Base-by-base conservation (phyloP, 371 early-diverging fungal species). In the Mucor lusitanicus region DNA sequence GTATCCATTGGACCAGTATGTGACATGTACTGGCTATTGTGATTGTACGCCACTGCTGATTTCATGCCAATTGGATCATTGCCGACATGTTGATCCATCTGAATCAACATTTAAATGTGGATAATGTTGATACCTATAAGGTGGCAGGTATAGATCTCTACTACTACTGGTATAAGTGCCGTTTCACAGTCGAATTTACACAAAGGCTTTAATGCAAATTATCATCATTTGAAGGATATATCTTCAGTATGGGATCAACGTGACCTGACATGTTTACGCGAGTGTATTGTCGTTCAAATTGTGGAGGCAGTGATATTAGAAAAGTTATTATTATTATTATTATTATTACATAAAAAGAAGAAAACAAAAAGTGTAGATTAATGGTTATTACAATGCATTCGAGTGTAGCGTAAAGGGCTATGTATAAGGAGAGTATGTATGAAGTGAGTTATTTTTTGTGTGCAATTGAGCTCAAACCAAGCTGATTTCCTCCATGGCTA, bases 381-480 rank as follows among this genome's bases (percentile, higher is more conserved):
- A 40, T 40, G 40, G 13, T 40, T 40, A 11, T 40, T 40, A 40
- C 12, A 17, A 17, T 40, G 40, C 40, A 40, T 40, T 40, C 40
- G 17, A 40, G 40, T 17, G 40, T 40, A 40, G 40, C 17, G 1
- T 40, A 17, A 17, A 40, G 4, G 40, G 17, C 17, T 56, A 56
- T 56, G 56, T 56, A 56, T n/a, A 56, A n/a, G 25, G 56, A 13
- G 40, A 40, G 37, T 37, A 37, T 37, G 37, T 37, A 12, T 37
- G 13, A 3, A 37, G 13, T 13, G 30, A n/a, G 30, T 56, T 56
- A 32, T 42, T 39, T 39, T 44, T 60, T 42, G 27, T 39, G 32
- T n/a, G 70, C 57, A 30, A 71, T 17, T 13, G 71, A 63, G 50
- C 71, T 50, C 1, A 71, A 48, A 13, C 71, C 70, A 54, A 60